These are phyloP conservation scores for Saprolegnia parasitica DNA, from an alignment of 352 stramenopile genomes.

Conservation along the genomic window DNA sequence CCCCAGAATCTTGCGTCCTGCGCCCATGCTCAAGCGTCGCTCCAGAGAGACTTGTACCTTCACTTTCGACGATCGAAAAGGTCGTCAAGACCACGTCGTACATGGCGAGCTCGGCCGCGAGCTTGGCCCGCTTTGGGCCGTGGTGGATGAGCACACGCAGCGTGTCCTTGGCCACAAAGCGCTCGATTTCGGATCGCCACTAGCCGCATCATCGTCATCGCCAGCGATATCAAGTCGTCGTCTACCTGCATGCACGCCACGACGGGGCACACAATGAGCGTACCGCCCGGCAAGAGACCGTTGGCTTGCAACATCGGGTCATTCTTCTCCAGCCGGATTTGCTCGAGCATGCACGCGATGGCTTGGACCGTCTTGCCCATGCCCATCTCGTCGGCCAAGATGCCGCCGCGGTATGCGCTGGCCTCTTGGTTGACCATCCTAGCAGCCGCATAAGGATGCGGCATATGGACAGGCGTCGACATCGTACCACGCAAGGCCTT, in stretches of 20 bases:
- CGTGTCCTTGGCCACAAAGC: slow-evolving; percentile 89
- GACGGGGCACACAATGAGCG: slow-evolving; percentile 95
- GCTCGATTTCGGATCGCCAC: slow-evolving; percentile 86
- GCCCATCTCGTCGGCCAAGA: slow-evolving; percentile 98
- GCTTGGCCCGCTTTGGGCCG: slow-evolving; percentile 78
- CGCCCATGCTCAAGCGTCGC: not conserved
- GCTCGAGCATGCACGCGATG: slow-evolving; percentile 94
- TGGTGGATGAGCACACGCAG: slow-evolving; percentile 96
- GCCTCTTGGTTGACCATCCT: slow-evolving; percentile 88
- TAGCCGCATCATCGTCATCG: slow-evolving; percentile 27
- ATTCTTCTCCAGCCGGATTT: slow-evolving; percentile 42
- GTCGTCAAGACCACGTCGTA: slow-evolving; percentile 99
- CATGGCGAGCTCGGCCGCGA: slow-evolving; percentile 77
- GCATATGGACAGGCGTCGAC: too few relatives aligned
- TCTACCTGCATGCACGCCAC: slow-evolving; percentile 91
- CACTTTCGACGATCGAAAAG: slow-evolving; percentile 94
- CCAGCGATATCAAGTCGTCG: too few relatives aligned
- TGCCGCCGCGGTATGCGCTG: slow-evolving; percentile 87
- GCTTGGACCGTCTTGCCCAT: slow-evolving; percentile 98
- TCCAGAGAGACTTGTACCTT: slow-evolving; percentile 39
- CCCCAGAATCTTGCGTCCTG: slow-evolving; percentile 56
- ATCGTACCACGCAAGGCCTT: slow-evolving; percentile 94
- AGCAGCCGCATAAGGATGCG: not conserved
- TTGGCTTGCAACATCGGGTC: slow-evolving; percentile 22
- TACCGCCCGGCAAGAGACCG: slow-evolving; percentile 51